Evolutionary conservation across 2,329 filamentous ascomycete species (phyloP).

Genomic region (Aspergillus sp.): DNA sequence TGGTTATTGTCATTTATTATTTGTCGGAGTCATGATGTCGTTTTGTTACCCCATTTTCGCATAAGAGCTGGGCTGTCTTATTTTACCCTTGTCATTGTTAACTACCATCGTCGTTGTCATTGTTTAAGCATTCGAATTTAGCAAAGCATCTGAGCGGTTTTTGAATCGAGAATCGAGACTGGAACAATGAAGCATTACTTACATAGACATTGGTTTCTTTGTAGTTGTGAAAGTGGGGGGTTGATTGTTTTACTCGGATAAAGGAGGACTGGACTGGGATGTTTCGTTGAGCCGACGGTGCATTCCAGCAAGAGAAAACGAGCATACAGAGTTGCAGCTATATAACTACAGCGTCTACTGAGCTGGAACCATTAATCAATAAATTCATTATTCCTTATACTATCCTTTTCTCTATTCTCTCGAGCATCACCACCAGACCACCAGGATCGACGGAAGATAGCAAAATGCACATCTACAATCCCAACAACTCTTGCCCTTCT

Average conservation of each 20-base stretch:
- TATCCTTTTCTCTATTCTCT: too few relatives aligned
- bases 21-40: background rate
- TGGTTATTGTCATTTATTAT: background rate
- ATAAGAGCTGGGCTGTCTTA: background rate
- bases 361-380: too few relatives aligned
- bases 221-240: background rate
- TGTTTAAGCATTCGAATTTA: background rate
- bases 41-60: background rate
- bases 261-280: background rate
- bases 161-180: background rate
- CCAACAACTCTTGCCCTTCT: background rate
- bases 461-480: background rate
- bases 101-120: background rate
- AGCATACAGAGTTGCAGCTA: background rate
- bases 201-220: background rate
- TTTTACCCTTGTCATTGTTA: too few relatives aligned
- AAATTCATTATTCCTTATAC: too few relatives aligned
- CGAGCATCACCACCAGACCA: background rate
- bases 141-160: slow-evolving; percentile 1
- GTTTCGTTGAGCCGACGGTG: background rate
- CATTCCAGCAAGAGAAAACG: background rate
- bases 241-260: background rate
- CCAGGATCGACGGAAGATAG: background rate
- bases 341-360: too few relatives aligned
- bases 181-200: background rate